Percentiles rank a stretch among this genome's conserved stretches.
These are phyloP conservation scores for Massariosphaeria phaeospora DNA, from an alignment of 495 filamentous ascomycete species.

Conservation along the genomic window DNA sequence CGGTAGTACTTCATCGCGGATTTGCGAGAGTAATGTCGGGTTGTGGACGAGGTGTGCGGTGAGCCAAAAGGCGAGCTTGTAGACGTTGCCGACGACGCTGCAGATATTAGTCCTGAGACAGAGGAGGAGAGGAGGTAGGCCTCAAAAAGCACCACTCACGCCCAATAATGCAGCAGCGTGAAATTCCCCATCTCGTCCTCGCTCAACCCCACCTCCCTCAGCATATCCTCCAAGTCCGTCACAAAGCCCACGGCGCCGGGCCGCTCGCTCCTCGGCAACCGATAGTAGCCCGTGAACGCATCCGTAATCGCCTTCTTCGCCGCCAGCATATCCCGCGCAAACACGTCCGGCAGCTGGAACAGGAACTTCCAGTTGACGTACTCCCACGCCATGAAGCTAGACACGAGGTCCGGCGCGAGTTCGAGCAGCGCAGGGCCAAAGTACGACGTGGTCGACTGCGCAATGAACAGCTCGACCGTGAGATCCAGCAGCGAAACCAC, in stretches of 20 bases:
- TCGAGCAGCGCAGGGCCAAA: neutral
- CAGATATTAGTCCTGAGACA: neutral
- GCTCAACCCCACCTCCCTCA: neutral
- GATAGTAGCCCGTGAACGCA: neutral
- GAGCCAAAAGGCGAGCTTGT: conserved; percentile 16
- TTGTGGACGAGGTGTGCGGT: neutral
- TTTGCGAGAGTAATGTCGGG: neutral
- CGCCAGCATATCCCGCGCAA: conserved; percentile 1
- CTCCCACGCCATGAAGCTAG: conserved; percentile 6
- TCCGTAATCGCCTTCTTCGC: neutral
- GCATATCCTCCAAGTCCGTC: conserved; percentile 1
- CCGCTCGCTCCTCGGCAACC: neutral
- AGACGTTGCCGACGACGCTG: conserved; percentile 12
- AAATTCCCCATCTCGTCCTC: conserved; percentile 2
- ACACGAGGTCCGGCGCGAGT: neutral
- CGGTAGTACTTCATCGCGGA: conserved; percentile 1
- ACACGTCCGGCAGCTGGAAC: neutral
- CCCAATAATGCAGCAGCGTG: conserved; percentile 13
- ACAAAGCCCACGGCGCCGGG: neutral
- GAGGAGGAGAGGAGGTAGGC: too few species aligned
- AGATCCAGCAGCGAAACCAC: conserved; percentile 6
- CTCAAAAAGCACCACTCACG: conserved; percentile 1
- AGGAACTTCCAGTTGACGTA: conserved; percentile 6
- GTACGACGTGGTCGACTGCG: neutral
- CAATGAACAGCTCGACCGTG: neutral